Evolutionary conservation across 257 asterid genomes (phyloP), one percentile per base, ranked within the genome.

Genomic region (Verbascum thapsus): DNA sequence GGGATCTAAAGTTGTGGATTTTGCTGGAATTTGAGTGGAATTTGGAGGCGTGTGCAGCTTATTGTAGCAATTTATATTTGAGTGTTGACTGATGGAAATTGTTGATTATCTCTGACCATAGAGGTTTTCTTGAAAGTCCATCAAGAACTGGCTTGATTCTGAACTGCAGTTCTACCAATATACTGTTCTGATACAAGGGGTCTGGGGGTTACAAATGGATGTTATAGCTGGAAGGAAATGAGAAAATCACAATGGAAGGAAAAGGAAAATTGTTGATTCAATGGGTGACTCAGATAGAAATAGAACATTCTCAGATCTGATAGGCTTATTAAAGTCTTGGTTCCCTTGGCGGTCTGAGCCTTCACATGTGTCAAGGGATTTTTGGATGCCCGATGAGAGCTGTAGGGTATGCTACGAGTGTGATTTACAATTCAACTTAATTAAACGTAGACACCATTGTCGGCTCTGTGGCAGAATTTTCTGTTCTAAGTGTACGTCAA

Each of bases 371-470:
- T 85, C 96, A 7, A 83, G 94, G 84, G 99, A 89, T 74, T 92
- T 92, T 69, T 92, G 99, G 99, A 92, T 92, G 97, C 99, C 97
- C 67, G 99, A 92, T 69, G 76, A 83, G 76, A 92, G 96, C 61
- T 92, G 99, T 83, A 79, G 83, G 81, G 97, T 92, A 38, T 92
- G 99, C 81, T 92, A 92, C 68, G 97, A 92, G 59, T 92, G 99
- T 78, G 99, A 92, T 81, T 71, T 91, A 0, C 85, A 80, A 45
- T 92, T 92, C 80, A 83, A 90, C 4, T 79, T 87, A 76, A 79
- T 89, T 58, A 89, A 92, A 73, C 82, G 99, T 42, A 89, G 97
- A 78, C 99, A 92, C 74, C 99, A 92, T 54, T 92, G 99, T 82
- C 86, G 99, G 23, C 84, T 77, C 51, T 92, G 99, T 53, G 99